Base-by-base conservation (phyloP, 208 protist genomes). In the Trypanosoma boissoni region DNA sequence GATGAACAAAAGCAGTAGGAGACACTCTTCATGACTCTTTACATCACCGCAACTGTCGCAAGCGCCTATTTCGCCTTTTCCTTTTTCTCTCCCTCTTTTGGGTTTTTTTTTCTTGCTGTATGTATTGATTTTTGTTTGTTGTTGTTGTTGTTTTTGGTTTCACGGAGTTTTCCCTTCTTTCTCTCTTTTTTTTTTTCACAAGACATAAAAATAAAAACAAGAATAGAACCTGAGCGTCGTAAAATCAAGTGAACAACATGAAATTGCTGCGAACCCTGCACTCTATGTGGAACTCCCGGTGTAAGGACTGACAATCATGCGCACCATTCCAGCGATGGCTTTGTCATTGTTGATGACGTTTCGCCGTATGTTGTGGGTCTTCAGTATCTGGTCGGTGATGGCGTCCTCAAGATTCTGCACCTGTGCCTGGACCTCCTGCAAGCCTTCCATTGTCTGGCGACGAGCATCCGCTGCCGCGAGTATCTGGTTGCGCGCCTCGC, bases 351-450 rank as follows among this genome's bases (percentile, higher is more conserved):
- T 68, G n/a, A 91, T 67, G 24, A 95, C 90, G 10, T 70, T 83
- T 44, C 74, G 76, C 2, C 80, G 85, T 36, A 92, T 58, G 46
- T 87, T 82, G 60, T 91, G 89, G 4, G 80, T 95, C 61, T 95
- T 95, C 1, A 82, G 69, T 55, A 92, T 75, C 65, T 95, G 88
- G 42, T 95, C 88, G 32, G 58, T 88, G 48, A 92, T 92, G 43
- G 85, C 83, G 53, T 95, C 88, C 59, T 95, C 86, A 9, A 95
- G 27, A 58, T 76, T 86, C 52, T 92, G 82, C 44, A 92, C 64
- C 48, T 95, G 78, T 6, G 80, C 83, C 27, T 90, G 75, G 3
- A 92, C 75, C 52, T 86, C 83, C 63, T 90, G 85, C 32, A 95
- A 58, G 57, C 79, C 88, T 60, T 92, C 85, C 63, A 81, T 77